Conservation (phyloP, 2,329 filamentous ascomycete genomes). For the Epichloe brachyelytri region DNA sequence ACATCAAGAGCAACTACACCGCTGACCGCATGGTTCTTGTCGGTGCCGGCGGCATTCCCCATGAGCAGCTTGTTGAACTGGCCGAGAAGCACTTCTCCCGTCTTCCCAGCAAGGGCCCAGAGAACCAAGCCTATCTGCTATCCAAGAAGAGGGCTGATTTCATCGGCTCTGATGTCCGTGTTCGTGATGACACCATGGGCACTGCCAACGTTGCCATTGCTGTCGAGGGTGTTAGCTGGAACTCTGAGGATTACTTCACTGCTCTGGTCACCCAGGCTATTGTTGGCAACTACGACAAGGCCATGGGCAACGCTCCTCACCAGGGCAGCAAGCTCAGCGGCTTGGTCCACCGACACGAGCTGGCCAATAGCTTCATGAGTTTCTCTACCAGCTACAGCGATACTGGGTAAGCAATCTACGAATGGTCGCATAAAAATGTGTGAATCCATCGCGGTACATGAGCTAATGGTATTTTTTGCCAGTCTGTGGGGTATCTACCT, state of each 20-base stretch:
- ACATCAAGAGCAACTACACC: slow-evolving; percentile 99
- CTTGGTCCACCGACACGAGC: slow-evolving; percentile 83
- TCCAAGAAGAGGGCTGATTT: slow-evolving; percentile 89
- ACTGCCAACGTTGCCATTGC: slow-evolving; percentile 97
- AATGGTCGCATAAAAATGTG: not conserved
- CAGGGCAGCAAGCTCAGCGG: slow-evolving; percentile 96
- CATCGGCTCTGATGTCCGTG: slow-evolving; percentile 86
- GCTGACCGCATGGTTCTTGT: slow-evolving; percentile 99
- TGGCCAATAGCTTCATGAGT: slow-evolving; percentile 99
- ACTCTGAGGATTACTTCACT: slow-evolving; percentile 97
- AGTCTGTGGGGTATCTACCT: slow-evolving; percentile 99
- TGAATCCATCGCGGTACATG: not conserved
- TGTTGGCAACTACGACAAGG: slow-evolving; percentile 98
- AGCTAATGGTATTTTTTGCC: slow-evolving; percentile 1
- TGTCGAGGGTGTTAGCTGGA: slow-evolving; percentile 99
- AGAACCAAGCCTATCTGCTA: slow-evolving; percentile 60
- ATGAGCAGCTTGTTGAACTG: slow-evolving; percentile 86
- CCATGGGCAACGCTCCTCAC: slow-evolving; percentile 94
- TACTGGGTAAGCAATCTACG: slow-evolving; percentile 60
- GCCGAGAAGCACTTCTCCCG: slow-evolving; percentile 89
- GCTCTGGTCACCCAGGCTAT: slow-evolving; percentile 95
- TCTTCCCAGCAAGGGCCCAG: slow-evolving; percentile 63
- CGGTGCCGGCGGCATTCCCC: slow-evolving; percentile 84
- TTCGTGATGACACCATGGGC: slow-evolving; percentile 91
- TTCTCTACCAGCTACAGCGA: slow-evolving; percentile 99